These are phyloP conservation scores for Secale cereale DNA, from an alignment of 176 grass and related monocot genomes.

Conservation along the genomic window DNA sequence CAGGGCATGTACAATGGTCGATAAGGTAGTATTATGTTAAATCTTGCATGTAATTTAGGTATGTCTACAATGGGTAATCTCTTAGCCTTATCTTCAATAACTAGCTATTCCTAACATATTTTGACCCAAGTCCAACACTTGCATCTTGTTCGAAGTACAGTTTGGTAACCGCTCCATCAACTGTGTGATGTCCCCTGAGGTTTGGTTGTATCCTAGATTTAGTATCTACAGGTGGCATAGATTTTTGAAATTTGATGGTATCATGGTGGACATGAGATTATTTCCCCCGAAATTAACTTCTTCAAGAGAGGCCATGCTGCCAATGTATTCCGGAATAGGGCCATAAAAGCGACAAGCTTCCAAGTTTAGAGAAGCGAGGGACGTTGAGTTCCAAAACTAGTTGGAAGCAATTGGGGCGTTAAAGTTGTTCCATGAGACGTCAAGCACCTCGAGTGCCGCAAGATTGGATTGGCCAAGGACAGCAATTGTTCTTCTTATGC, in stretches of 20 bases:
- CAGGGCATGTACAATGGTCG: too few relatives aligned
- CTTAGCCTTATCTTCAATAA: too few relatives aligned
- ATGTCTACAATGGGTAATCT: too few relatives aligned
- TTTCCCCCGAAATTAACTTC: background rate
- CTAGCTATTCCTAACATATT: background rate
- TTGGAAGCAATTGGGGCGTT: background rate
- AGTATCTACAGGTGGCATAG: conserved; percentile 15
- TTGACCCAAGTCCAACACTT: background rate
- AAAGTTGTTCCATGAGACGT: background rate
- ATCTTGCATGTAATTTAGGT: too few relatives aligned
- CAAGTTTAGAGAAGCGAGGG: background rate
- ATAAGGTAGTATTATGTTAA: too few relatives aligned
- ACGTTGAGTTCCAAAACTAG: conserved; percentile 28
- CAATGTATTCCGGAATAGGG: background rate
- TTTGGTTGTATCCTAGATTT: background rate
- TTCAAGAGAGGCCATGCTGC: conserved; percentile 22
- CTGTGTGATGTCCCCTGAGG: background rate
- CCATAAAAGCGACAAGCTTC: background rate
- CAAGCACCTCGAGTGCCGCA: background rate
- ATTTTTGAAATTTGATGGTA: conserved; percentile 20
- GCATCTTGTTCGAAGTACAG: conserved; percentile 4
- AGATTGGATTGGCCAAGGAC: conserved; percentile 13
- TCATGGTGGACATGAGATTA: conserved; percentile 17
- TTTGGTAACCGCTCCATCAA: conserved; percentile 23
- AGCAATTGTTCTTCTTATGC: background rate